Evolutionary conservation across 1,139 yeast species (phyloP).

Genomic region (Nakaseomyces sp.): DNA sequence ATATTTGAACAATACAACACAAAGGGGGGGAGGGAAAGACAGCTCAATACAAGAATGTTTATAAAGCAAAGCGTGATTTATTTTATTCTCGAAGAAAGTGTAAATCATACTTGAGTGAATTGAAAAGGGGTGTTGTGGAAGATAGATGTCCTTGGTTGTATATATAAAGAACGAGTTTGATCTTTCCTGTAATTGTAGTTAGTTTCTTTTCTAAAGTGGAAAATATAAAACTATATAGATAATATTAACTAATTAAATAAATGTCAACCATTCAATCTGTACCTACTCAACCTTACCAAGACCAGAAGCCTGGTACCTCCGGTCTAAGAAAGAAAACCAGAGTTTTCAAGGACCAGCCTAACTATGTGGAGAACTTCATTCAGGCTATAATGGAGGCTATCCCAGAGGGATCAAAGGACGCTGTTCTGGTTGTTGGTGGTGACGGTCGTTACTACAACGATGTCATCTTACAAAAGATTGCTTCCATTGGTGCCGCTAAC

Average conservation of each 20-base stretch:
- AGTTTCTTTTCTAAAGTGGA: too few relatives aligned
- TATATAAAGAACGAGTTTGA: too few relatives aligned
- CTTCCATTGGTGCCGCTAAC: constrained; percentile 80
- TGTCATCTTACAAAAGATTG: constrained; percentile 70
- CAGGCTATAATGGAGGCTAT: constrained; percentile 79
- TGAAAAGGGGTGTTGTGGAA: too few relatives aligned
- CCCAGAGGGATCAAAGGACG: constrained; percentile 76
- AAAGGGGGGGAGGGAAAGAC: too few relatives aligned
- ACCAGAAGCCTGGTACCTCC: constrained; percentile 98
- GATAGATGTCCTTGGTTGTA: too few relatives aligned
- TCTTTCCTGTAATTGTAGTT: too few relatives aligned
- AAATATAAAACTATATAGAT: neutral
- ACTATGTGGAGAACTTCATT: constrained; percentile 88
- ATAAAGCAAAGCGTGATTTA: too few relatives aligned
- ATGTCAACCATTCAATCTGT: constrained; percentile 16
- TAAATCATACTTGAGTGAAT: too few relatives aligned
- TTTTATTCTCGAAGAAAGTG: too few relatives aligned
- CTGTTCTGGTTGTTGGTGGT: constrained; percentile 89
- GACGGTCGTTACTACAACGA: constrained; percentile 93
- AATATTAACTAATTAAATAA: neutral
- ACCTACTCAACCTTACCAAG: constrained; percentile 67
- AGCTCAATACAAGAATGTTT: too few relatives aligned
- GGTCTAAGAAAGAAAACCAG: constrained; percentile 88
- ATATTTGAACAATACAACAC: too few relatives aligned
- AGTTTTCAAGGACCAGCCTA: constrained; percentile 61